A percentile compares a stretch with the other conserved stretches of the same genome.
Evolutionary conservation across 768 basidiomycete genomes (phyloP).

Genomic region (Filobasidium wieringae): DNA sequence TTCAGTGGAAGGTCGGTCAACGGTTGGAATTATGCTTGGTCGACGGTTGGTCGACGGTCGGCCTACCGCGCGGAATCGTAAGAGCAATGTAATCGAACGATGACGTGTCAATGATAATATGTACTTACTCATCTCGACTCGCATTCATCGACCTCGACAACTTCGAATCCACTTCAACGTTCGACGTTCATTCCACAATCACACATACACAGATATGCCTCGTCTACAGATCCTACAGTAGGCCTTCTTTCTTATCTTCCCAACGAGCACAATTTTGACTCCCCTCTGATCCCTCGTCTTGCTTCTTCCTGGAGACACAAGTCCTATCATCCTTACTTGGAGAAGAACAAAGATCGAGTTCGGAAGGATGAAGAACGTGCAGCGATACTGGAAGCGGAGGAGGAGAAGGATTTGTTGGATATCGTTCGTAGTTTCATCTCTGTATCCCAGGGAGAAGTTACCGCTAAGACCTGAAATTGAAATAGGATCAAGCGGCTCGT

Average conservation of each 20-base stretch:
- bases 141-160: too few species aligned
- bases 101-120: too few species aligned
- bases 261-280: not conserved
- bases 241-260: conserved; percentile 1
- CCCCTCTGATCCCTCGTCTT: not conserved
- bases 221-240: conserved; percentile 38
- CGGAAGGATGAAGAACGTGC: conserved; percentile 38
- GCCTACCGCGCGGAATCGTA: too few species aligned
- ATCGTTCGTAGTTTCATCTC: conserved; percentile 10
- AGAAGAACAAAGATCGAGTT: conserved; percentile 40
- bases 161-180: too few species aligned
- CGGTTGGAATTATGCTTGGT: too few species aligned
- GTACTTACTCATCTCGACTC: too few species aligned
- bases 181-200: too few species aligned
- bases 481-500: conserved; percentile 30
- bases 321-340: conserved; percentile 39
- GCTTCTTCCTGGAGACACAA: conserved; percentile 29
- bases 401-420: conserved; percentile 32
- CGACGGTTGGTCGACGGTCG: too few species aligned
- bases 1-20: too few species aligned
- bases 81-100: too few species aligned
- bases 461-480: too few species aligned
- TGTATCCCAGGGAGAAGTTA: not conserved
- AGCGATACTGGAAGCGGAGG: conserved; percentile 23
- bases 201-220: conserved; percentile 36